Base-by-base conservation (phyloP, 345 rosid genomes). In the Hibiscus mutabilis region DNA sequence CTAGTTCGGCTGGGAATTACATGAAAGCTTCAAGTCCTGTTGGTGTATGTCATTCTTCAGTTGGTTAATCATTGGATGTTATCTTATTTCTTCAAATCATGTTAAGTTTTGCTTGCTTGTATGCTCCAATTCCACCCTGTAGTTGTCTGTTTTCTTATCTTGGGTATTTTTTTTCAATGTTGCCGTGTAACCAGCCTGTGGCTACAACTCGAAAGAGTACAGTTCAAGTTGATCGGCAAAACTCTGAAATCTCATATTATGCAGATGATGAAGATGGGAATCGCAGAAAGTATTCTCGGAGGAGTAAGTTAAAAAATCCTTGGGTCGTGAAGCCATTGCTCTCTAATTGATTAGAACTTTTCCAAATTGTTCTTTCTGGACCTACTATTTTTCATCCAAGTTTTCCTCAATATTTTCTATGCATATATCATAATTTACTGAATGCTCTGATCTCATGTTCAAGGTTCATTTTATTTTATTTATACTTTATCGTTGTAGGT, bases 261-360 rank as follows among this genome's bases (percentile, higher is more conserved):
- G 97, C 94, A 0, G 99, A 95, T 64, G 99, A 92, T 79, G 99
- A 92, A 88, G 99, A 95, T 69, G 94, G 83, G 29, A 86, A 88
- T 73, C 84, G 58, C 47, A 92, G 87, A 69, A 92, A 95, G 84
- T 95, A 95, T 79, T 82, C 78, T 75, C 84, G 96, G 79, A 92
- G 99, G 76, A 98, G 99, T 92, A 63, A 70, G 85, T 58, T 24
- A 37, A 44, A 24, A 15, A 59, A 19, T 1, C 63, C 21, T 47
- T 37, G 35, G 25, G 29, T 12, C 66, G n/a, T 44, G 56, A 9
- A 12, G 59, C 61, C 11, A 18, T 57, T 51, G 24, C 58, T 58
- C 6, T 13, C 14, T 16, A 58, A 65, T 15, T 52, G 44, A 22
- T 59, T 56, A 21, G 56, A 69, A 57, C 18, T 46, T 46, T 19